A percentile compares a stretch with the other conserved stretches of the same genome.
phyloP scores from a whole-genome alignment of 2,329 filamentous ascomycete genomes.

The Monosporascus sp. region DNA sequence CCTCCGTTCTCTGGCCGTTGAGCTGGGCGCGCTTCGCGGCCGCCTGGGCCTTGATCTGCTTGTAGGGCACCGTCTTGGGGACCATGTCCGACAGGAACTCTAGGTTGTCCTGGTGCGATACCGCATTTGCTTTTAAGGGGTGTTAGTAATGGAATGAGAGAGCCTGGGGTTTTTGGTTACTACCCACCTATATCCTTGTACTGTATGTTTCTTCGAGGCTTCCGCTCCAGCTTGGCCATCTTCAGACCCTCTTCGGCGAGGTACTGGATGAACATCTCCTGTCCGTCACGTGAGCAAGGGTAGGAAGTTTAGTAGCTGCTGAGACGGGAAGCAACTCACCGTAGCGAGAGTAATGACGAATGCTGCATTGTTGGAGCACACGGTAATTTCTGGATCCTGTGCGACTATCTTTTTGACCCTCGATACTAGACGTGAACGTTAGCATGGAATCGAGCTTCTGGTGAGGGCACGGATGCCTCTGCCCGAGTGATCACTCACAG shows the following conservation, averaged over 20 bases:
- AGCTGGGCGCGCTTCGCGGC: constrained; percentile 43
- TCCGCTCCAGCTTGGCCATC: constrained; percentile 84
- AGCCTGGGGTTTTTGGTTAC: not conserved
- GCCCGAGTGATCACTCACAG: constrained; percentile 47
- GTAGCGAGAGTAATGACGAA: constrained; percentile 92
- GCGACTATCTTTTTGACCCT: constrained; percentile 94
- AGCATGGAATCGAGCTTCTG: not conserved
- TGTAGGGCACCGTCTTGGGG: constrained; percentile 77
- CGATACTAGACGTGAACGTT: constrained; percentile 55
- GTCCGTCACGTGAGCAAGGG: constrained; percentile 1
- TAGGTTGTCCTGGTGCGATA: constrained; percentile 84
- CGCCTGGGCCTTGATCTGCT: constrained; percentile 65
- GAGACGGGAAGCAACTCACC: constrained; percentile 36
- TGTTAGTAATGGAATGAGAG: not conserved
- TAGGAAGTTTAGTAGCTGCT: not conserved
- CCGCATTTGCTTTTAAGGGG: constrained; percentile 54
- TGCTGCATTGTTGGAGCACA: constrained; percentile 88
- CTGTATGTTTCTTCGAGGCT: constrained; percentile 88
- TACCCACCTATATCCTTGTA: constrained; percentile 82
- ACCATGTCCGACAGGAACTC: constrained; percentile 92
- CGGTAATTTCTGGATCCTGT: constrained; percentile 76
- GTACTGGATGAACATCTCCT: constrained; percentile 96
- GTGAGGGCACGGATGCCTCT: no score
- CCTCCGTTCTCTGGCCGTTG: constrained; percentile 32
- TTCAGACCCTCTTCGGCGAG: constrained; percentile 79